phyloP scores from a whole-genome alignment of 441 rosid species.

The Euphorbia celastroides region DNA sequence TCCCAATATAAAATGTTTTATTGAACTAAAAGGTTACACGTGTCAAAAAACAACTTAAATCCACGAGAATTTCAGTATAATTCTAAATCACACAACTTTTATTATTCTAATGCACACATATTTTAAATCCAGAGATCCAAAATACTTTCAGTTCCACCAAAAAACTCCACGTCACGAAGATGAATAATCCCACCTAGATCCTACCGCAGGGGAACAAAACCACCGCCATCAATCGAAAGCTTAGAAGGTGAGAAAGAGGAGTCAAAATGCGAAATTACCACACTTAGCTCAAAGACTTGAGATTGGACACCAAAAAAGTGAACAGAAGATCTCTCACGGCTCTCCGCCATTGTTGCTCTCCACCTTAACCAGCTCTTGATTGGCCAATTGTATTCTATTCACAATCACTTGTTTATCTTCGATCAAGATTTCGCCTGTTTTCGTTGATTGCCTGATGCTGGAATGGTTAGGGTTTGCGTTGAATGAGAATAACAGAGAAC shows the following conservation, averaged over 20 bases:
- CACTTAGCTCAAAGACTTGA: neutral
- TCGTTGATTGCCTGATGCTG: neutral
- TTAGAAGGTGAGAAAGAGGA: neutral
- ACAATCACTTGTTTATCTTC: neutral
- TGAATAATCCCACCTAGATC: neutral
- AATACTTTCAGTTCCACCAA: neutral
- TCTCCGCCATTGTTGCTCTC: slow-evolving; percentile 13
- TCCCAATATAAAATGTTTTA: neutral
- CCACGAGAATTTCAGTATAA: neutral
- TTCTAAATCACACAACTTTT: no score
- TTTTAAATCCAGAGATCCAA: no score
- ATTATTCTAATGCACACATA: no score
- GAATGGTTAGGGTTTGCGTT: slow-evolving; percentile 7
- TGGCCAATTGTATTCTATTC: neutral
- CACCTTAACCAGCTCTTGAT: neutral
- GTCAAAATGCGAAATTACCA: neutral
- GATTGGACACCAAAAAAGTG: neutral
- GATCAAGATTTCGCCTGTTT: neutral
- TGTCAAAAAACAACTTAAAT: neutral
- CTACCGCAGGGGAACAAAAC: neutral
- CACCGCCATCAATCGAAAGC: neutral
- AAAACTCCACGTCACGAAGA: neutral
- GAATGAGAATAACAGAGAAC: neutral
- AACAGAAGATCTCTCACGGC: slow-evolving; percentile 2
- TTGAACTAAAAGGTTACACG: neutral